Conservation (phyloP, 371 early-diverging fungal species). For the Entomophthora muscae region DNA sequence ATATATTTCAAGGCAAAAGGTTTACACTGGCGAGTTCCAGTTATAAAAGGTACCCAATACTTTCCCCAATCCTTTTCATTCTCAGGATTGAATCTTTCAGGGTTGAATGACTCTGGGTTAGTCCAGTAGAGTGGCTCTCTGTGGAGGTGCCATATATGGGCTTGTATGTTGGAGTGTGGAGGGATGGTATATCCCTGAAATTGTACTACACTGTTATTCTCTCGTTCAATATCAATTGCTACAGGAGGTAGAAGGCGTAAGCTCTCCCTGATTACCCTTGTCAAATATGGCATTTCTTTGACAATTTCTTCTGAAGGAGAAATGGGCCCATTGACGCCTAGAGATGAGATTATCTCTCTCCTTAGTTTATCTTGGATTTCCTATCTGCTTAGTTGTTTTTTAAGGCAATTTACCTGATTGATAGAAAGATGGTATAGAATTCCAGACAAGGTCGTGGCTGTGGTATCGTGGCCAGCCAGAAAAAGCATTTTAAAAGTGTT, state of each 20-base stretch:
- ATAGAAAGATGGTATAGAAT: conserved; percentile 1
- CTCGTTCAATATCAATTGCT: background rate
- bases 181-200: background rate
- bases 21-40: conserved; percentile 2
- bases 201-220: background rate
- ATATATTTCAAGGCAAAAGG: background rate
- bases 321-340: background rate
- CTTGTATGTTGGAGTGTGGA: background rate
- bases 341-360: background rate
- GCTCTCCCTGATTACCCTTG: conserved; percentile 3
- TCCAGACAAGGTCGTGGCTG: background rate
- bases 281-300: background rate
- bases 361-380: conserved; percentile 7
- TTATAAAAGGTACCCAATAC: conserved; percentile 1
- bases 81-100: background rate
- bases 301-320: background rate
- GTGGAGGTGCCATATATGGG: background rate
- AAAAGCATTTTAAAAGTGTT: conserved; percentile 7
- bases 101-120: background rate
- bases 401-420: background rate
- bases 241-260: conserved; percentile 2
- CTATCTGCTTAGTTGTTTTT: background rate
- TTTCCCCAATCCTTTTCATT: background rate
- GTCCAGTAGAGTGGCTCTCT: background rate
- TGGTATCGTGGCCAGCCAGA: conserved; percentile 9